Percentiles rank a stretch among this genome's conserved stretches.
Conservation (phyloP, 148 eudicot genomes). For the Rhododendron simsii region DNA sequence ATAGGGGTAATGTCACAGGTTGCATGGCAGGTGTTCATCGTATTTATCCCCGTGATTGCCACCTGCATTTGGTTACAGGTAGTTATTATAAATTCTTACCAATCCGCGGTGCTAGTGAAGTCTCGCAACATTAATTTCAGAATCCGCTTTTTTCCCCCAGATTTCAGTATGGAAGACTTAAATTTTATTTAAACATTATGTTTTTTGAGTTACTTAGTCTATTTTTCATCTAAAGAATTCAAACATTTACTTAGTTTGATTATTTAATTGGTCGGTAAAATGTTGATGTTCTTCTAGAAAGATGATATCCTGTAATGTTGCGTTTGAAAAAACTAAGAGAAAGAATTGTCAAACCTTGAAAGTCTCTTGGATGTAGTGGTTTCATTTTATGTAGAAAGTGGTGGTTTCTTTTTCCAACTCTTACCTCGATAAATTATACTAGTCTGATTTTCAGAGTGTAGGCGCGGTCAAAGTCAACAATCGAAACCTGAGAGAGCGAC, state of each 20-base stretch:
- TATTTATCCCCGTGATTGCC: slow-evolving; percentile 43
- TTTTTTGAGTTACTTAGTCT: background rate
- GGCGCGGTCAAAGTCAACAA: too few species aligned
- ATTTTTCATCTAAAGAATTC: background rate
- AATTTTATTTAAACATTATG: background rate
- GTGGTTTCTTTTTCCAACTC: background rate
- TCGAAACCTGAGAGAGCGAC: too few species aligned
- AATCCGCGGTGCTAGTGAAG: background rate
- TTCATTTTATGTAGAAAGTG: background rate
- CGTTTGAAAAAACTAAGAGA: background rate
- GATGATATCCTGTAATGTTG: background rate
- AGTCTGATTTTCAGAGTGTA: background rate
- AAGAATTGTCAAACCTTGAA: background rate
- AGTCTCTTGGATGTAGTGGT: background rate
- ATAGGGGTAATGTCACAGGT: slow-evolving; percentile 50
- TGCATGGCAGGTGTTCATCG: slow-evolving; percentile 49
- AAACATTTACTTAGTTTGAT: background rate
- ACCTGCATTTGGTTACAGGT: slow-evolving; percentile 48
- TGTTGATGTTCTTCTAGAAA: background rate
- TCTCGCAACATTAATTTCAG: background rate
- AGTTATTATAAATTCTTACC: background rate
- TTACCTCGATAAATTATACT: background rate
- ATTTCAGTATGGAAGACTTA: background rate
- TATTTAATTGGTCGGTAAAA: background rate
- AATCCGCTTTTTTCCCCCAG: background rate